phyloP scores from a whole-genome alignment of 768 basidiomycete genomes.

The Russula compacta region DNA sequence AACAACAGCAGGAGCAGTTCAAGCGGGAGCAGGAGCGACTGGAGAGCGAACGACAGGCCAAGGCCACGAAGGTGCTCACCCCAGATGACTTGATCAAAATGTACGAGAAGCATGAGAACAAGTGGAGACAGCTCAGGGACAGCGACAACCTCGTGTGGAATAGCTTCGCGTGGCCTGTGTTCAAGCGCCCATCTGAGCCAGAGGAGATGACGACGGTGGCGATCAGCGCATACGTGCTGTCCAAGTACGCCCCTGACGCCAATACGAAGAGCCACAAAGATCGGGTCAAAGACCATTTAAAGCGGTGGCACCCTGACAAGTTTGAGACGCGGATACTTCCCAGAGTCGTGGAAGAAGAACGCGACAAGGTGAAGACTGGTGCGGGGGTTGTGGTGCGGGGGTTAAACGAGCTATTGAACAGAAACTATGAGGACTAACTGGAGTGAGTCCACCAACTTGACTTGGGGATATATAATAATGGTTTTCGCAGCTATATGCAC shows the following conservation, averaged over 20 bases:
- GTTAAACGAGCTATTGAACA: slow-evolving; percentile 61
- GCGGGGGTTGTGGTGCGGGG: slow-evolving; percentile 62
- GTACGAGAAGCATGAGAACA: slow-evolving; percentile 52
- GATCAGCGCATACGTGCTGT: slow-evolving; percentile 55
- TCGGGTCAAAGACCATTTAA: slow-evolving; percentile 65
- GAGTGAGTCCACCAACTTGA: slow-evolving; percentile 13
- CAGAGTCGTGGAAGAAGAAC: slow-evolving; percentile 54
- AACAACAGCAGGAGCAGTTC: slow-evolving; percentile 61
- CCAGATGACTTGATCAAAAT: slow-evolving; percentile 49
- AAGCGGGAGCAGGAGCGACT: slow-evolving; percentile 55
- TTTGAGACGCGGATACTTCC: slow-evolving; percentile 63
- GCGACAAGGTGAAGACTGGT: slow-evolving; percentile 60
- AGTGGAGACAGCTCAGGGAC: slow-evolving; percentile 41
- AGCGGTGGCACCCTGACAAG: slow-evolving; percentile 76
- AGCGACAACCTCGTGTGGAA: slow-evolving; percentile 46
- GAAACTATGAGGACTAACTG: slow-evolving; percentile 24
- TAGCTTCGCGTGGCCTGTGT: slow-evolving; percentile 68
- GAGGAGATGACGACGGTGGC: slow-evolving; percentile 52
- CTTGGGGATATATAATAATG: not conserved
- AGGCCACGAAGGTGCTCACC: slow-evolving; percentile 35
- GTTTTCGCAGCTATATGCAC: slow-evolving; percentile 14
- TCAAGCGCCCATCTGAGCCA: slow-evolving; percentile 43
- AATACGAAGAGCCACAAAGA: slow-evolving; percentile 51
- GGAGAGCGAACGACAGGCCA: slow-evolving; percentile 37
- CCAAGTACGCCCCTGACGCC: slow-evolving; percentile 46